A percentile compares a stretch with the other conserved stretches of the same genome.
phyloP scores from a whole-genome alignment of 2,329 filamentous ascomycete species.

The Parafenestella ontariensis region DNA sequence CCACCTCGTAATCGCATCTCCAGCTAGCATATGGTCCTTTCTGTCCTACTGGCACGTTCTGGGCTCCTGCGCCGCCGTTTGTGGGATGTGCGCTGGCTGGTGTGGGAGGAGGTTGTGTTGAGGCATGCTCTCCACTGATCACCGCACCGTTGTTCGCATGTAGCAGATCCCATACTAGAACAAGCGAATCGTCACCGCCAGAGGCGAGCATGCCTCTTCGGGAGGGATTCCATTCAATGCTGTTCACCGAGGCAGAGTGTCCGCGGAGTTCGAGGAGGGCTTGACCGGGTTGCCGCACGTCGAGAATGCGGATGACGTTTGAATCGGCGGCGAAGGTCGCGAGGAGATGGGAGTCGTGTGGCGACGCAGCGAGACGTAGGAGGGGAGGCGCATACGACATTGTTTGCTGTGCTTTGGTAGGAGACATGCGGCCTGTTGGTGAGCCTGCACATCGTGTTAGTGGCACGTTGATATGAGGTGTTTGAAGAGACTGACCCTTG shows the following conservation, averaged over 20 bases:
- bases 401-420: constrained; percentile 77
- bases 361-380: constrained; percentile 84
- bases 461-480: neutral
- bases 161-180: constrained; percentile 92
- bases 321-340: constrained; percentile 98
- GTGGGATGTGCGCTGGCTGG: constrained; percentile 33
- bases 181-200: constrained; percentile 88
- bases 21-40: constrained; percentile 77
- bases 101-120: constrained; percentile 35
- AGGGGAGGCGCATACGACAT: constrained; percentile 71
- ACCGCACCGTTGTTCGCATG: constrained; percentile 65
- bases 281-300: constrained; percentile 94
- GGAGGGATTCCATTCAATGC: constrained; percentile 92
- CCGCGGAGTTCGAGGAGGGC: constrained; percentile 92
- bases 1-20: constrained; percentile 87
- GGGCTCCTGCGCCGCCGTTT: constrained; percentile 35
- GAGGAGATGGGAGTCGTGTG: constrained; percentile 92
- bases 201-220: constrained; percentile 88
- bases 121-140: constrained; percentile 52
- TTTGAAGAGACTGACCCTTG: constrained; percentile 46
- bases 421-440: constrained; percentile 65
- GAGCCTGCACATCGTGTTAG: constrained; percentile 44
- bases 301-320: constrained; percentile 89
- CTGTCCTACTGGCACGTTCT: constrained; percentile 54
- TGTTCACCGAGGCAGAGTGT: constrained; percentile 84